Evolutionary conservation across 805 yeast species (phyloP), one percentile per base, ranked within the genome.

Genomic region (Metschnikowia borealis): DNA sequence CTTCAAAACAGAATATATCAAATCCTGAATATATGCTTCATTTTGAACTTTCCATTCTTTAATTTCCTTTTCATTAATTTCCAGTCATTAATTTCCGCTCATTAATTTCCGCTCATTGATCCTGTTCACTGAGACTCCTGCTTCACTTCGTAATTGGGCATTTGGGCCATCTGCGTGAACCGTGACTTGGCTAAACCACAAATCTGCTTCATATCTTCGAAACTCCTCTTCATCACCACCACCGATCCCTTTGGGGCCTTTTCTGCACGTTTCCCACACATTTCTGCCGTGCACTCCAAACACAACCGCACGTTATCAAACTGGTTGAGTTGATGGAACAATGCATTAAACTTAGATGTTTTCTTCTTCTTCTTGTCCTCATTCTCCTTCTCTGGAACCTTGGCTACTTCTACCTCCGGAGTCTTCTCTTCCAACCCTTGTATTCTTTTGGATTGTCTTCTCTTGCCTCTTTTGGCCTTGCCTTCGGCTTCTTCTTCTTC

Each of bases 251-350:
- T 55, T 1, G 70, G 66, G 6, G 59, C 58, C 23, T 41, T 38
- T 29, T 50, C 59, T 6, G 57, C 57, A 14, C 54, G 50, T 34
- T 56, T 51, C 5, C 63, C 62, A 33, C 63, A 60, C 44, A 58
- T 52, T 44, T 58, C 52, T 21, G 55, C 54, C 29, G 62, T 58
- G 48, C 75, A 71, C 36, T 64, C 65, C 20, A 71, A 54, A 46
- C 75, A 70, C 46, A 69, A 54, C 41, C 56, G 54, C 39, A 70
- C 57, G 6, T 32, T 49, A 17, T 61, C 61, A 44, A 60, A 58
- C 20, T 56, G 56, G 47, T 68, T 68, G 47, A 69, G 60, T 42
- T 58, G 62, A 43, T 54, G 61, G 44, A 65, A 51, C n/a, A 51
- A 55, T 6, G 66, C 51, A 32, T 50, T 58, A 43, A 51, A 47